phyloP scores from a whole-genome alignment of 306 rosid species.

The Sophora flavescens region DNA sequence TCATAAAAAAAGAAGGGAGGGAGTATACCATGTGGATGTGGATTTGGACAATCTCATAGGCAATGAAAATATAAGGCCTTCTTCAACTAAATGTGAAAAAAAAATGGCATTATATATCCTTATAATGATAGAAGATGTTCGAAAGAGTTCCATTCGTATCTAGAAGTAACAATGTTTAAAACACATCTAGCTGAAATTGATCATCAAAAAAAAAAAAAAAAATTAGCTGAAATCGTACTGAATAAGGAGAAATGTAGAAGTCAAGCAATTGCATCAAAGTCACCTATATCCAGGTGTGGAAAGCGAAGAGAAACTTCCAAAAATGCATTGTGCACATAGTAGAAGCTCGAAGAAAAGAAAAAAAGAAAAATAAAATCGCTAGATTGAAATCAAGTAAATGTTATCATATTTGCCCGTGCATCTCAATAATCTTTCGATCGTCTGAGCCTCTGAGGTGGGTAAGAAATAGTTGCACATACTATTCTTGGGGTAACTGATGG shows the following conservation, averaged over 20 bases:
- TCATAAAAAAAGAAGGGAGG: too few species aligned
- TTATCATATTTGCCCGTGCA: slow-evolving; percentile 7
- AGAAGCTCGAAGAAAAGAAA: neutral
- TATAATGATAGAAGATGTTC: neutral
- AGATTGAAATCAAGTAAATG: slow-evolving; percentile 3
- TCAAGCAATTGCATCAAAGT: too few species aligned
- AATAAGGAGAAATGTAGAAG: too few species aligned
- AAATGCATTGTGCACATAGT: neutral
- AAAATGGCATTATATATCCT: slow-evolving; percentile 21
- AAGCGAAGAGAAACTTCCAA: neutral
- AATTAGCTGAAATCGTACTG: too few species aligned
- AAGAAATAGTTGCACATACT: slow-evolving; percentile 25
- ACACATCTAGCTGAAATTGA: slow-evolving; percentile 1
- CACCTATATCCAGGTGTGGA: slow-evolving; percentile 4
- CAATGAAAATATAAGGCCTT: too few species aligned
- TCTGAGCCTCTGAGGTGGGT: slow-evolving; percentile 4
- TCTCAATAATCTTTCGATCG: slow-evolving; percentile 1
- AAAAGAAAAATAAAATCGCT: neutral
- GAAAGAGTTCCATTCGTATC: neutral
- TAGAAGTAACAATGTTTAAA: neutral
- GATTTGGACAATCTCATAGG: too few species aligned
- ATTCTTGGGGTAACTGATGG: slow-evolving; percentile 12
- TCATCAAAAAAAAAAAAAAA: too few species aligned
- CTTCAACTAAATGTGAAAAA: neutral
- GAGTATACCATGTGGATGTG: too few species aligned